phyloP scores from a whole-genome alignment of 2,329 filamentous ascomycete species.

The Curvularia eragrostidis region DNA sequence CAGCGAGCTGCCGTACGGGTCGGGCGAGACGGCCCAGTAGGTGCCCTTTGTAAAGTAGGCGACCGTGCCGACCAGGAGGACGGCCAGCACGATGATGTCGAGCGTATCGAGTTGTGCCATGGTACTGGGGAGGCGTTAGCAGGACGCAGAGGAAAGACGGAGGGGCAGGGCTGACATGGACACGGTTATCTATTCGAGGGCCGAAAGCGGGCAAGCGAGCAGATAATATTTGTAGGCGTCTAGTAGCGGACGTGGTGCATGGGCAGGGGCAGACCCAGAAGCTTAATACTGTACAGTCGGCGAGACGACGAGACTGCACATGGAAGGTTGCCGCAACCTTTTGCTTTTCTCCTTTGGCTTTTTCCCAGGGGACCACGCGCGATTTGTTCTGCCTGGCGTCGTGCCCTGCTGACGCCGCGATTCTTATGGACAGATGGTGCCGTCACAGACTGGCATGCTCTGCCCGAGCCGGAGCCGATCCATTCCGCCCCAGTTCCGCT shows the following conservation, averaged over 20 bases:
- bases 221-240: slow-evolving; percentile 33
- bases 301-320: background rate
- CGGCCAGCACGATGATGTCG: slow-evolving; percentile 88
- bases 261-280: background rate
- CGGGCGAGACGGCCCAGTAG: slow-evolving; percentile 86
- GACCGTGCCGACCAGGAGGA: slow-evolving; percentile 82
- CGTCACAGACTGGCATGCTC: slow-evolving; percentile 27
- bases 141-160: slow-evolving; percentile 16
- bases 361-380: background rate
- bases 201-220: slow-evolving; percentile 38
- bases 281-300: background rate
- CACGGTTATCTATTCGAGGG: slow-evolving; percentile 28
- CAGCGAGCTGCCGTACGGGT: slow-evolving; percentile 82
- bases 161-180: slow-evolving; percentile 28
- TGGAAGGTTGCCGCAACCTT: background rate
- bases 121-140: slow-evolving; percentile 41
- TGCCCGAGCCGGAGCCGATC: slow-evolving; percentile 13
- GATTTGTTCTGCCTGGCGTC: background rate
- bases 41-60: slow-evolving; percentile 99
- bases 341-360: background rate
- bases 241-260: slow-evolving; percentile 8
- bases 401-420: slow-evolving; percentile 2
- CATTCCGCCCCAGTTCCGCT: slow-evolving; percentile 17
- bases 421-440: slow-evolving; percentile 30
- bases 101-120: slow-evolving; percentile 98